Conservation (phyloP, 805 yeast genomes). For the Teunomyces kruisii region DNA sequence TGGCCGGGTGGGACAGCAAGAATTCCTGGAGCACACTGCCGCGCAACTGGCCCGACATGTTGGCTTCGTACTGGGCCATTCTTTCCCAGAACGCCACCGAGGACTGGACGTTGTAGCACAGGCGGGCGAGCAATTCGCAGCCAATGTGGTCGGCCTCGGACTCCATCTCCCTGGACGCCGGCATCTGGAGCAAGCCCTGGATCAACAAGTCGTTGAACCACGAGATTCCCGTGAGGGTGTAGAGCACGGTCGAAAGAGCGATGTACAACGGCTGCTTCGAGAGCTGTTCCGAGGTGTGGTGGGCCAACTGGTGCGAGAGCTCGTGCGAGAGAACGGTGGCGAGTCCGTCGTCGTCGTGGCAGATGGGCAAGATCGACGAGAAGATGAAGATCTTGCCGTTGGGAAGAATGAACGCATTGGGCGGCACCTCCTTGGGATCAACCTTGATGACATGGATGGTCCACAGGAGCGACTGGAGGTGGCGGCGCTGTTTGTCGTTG, state of each 20-base stretch:
- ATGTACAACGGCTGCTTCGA: constrained; percentile 75
- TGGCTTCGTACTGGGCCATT: constrained; percentile 51
- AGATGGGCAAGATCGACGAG: constrained; percentile 71
- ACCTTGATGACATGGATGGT: constrained; percentile 66
- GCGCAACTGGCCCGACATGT: constrained; percentile 35
- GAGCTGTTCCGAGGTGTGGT: constrained; percentile 84
- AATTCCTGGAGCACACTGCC: constrained; percentile 49
- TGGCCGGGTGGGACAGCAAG: constrained; percentile 87
- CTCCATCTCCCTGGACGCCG: constrained; percentile 92
- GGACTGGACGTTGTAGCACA: constrained; percentile 79
- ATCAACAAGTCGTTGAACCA: constrained; percentile 52
- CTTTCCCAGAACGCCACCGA: constrained; percentile 80
- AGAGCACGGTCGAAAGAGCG: constrained; percentile 50
- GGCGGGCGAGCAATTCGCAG: constrained; percentile 83
- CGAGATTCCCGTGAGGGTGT: constrained; percentile 59
- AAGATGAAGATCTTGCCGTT: constrained; percentile 95
- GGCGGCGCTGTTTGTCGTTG: constrained; percentile 35
- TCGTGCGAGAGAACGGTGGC: constrained; percentile 97
- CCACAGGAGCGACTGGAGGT: constrained; percentile 59
- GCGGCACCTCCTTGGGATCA: constrained; percentile 68
- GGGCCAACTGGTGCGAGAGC: constrained; percentile 89
- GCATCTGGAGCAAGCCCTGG: constrained; percentile 63
- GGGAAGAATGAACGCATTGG: constrained; percentile 95
- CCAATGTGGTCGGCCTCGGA: constrained; percentile 96
- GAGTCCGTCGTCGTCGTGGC: constrained; percentile 81